Evolutionary conservation across 352 stramenopile genomes (phyloP).

Genomic region (Pythium brachiatum): DNA sequence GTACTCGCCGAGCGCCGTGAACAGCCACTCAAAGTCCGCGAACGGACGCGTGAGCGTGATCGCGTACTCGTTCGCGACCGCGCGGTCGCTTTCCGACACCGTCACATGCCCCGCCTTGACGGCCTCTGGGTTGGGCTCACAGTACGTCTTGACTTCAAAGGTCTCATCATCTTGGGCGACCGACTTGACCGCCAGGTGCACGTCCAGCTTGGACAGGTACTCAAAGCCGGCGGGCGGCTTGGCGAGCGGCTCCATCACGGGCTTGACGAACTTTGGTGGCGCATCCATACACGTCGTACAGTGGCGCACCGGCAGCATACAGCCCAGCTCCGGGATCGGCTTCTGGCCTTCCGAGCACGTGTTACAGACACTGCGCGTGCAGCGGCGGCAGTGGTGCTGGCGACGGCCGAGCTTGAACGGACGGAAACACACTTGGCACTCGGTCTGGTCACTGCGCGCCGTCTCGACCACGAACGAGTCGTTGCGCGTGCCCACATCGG

Average conservation of each 20-base stretch:
- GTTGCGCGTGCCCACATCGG: constrained; percentile 35
- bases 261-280: constrained; percentile 76
- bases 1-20: constrained; percentile 65
- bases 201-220: constrained; percentile 83
- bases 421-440: constrained; percentile 87
- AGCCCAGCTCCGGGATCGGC: constrained; percentile 79
- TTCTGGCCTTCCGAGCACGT: constrained; percentile 81
- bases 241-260: constrained; percentile 69
- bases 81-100: constrained; percentile 54
- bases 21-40: constrained; percentile 84
- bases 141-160: constrained; percentile 80
- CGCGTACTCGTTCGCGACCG: constrained; percentile 79
- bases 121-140: constrained; percentile 62
- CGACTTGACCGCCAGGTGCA: constrained; percentile 59
- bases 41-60: constrained; percentile 68
- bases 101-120: constrained; percentile 50
- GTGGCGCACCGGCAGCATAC: constrained; percentile 72
- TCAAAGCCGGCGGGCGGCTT: constrained; percentile 82
- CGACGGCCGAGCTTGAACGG: constrained; percentile 82
- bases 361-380: constrained; percentile 83
- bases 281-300: constrained; percentile 78
- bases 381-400: constrained; percentile 83
- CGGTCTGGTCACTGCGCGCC: constrained; percentile 79
- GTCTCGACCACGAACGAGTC: constrained; percentile 68
- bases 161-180: constrained; percentile 44